These are phyloP conservation scores for Tetraselmis chui DNA, from an alignment of 139 green algal species.

Conservation along the genomic window DNA sequence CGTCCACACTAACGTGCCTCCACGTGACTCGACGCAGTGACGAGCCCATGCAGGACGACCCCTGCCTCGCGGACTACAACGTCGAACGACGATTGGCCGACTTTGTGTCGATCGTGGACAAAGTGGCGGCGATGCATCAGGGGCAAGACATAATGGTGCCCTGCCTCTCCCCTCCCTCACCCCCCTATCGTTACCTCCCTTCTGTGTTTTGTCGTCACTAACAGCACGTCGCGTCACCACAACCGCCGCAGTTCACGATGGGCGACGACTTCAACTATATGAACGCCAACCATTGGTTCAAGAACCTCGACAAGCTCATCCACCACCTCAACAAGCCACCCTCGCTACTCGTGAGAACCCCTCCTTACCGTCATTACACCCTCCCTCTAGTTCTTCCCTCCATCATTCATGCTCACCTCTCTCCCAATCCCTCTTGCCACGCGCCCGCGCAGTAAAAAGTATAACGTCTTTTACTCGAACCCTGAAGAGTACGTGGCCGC, in stretches of 20 bases:
- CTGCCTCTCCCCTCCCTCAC: too few species aligned
- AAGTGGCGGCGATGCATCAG: conserved; percentile 4
- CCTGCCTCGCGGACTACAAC: conserved; percentile 63
- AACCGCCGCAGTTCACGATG: background rate
- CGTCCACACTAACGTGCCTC: background rate
- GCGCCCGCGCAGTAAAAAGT: background rate
- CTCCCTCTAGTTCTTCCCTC: background rate
- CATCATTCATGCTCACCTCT: background rate
- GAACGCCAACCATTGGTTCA: conserved; percentile 43
- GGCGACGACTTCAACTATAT: background rate
- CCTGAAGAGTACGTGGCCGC: conserved; percentile 59
- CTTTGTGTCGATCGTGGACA: conserved; percentile 48
- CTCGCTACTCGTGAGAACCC: background rate
- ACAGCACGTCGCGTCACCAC: background rate
- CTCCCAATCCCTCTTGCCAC: background rate
- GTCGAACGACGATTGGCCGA: conserved; percentile 58
- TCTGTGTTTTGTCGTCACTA: too few species aligned
- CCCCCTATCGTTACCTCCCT: too few species aligned
- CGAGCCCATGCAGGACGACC: conserved; percentile 55
- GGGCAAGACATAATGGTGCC: background rate
- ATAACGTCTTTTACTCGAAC: conserved; percentile 79
- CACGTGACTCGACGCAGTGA: background rate
- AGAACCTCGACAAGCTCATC: conserved; percentile 80
- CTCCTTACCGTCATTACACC: background rate
- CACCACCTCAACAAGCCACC: conserved; percentile 36